Base-by-base conservation (phyloP, 495 filamentous ascomycete species). In the Cudoniella acicularis region DNA sequence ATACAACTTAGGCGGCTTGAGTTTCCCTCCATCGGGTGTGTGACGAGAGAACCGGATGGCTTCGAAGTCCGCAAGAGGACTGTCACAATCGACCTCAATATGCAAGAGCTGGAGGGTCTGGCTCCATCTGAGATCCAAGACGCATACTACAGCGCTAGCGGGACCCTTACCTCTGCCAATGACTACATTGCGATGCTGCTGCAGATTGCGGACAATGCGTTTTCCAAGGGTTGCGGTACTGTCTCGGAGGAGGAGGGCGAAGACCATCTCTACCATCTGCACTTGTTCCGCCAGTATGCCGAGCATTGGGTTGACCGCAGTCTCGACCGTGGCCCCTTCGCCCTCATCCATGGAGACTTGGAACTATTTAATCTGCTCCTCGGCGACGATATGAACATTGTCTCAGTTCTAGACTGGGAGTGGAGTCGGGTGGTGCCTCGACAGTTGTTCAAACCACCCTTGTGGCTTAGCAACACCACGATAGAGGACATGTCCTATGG, bases 1-100 rank as follows among this genome's bases (percentile, higher is more conserved):
- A 63, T 69, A 16, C 61, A 70, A 57, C 66, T 70, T 40, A 41
- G 66, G 46, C 49, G 66, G 56, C 63, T 70, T 58, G 68, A 70
- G 56, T 68, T 70, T 53, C 59, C 68, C 36, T 59, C 66, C 17
- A 67, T 69, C 27, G 66, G 68, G 16, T 51, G 66, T 47, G 43
- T 70, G 18, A 50, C 52, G 20, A 49, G 27, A 42, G 49, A 54
- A n/a, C 42, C 49, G 16, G 57, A 64, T 48, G 64, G 64, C 51
- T 50, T 60, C 54, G n/a, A 63, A 46, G 66, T 70, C 25, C 52
- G 49, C 30, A 68, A 65, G 57, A 65, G 43, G 48, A 51, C 48
- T 17, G 45, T 56, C 23, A 62, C 63, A n/a, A 64, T 65, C 52
- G 64, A 65, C 59, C 59, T 67, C 21, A 70, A 70, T 54, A 60